Conservation (phyloP, 495 filamentous ascomycete genomes). For the Trichoderma reesei region DNA sequence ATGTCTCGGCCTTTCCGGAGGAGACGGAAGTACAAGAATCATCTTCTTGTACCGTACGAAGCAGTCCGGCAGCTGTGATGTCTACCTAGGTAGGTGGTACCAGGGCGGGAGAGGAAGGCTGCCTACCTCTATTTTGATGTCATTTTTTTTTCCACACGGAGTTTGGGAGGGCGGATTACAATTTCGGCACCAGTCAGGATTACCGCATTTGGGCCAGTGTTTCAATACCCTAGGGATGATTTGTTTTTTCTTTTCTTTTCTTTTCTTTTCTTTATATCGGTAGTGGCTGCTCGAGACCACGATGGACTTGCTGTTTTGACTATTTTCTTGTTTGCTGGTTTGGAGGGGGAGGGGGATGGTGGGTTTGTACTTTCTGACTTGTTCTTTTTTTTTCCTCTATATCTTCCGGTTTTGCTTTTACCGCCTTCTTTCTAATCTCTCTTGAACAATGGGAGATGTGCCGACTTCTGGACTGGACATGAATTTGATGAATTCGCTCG, state of each 20-base stretch:
- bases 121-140: neutral
- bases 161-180: constrained; percentile 11
- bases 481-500: neutral
- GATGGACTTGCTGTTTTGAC: neutral
- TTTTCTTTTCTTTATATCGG: too few species aligned
- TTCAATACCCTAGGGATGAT: constrained; percentile 10
- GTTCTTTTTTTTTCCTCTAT: neutral
- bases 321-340: neutral
- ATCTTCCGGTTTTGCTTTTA: neutral
- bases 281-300: neutral
- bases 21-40: too few species aligned
- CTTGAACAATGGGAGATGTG: neutral
- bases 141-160: constrained; percentile 2
- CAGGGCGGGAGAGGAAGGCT: too few species aligned
- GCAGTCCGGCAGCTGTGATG: too few species aligned
- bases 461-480: neutral
- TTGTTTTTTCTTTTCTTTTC: neutral
- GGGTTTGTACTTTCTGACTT: neutral
- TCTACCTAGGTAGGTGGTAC: too few species aligned
- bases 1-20: too few species aligned
- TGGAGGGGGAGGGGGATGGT: neutral
- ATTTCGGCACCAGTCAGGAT: neutral
- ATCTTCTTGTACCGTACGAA: too few species aligned
- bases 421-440: neutral
- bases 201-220: constrained; percentile 7